Conservation (phyloP, 306 rosid genomes). For the Macrotyloma uniflorum region DNA sequence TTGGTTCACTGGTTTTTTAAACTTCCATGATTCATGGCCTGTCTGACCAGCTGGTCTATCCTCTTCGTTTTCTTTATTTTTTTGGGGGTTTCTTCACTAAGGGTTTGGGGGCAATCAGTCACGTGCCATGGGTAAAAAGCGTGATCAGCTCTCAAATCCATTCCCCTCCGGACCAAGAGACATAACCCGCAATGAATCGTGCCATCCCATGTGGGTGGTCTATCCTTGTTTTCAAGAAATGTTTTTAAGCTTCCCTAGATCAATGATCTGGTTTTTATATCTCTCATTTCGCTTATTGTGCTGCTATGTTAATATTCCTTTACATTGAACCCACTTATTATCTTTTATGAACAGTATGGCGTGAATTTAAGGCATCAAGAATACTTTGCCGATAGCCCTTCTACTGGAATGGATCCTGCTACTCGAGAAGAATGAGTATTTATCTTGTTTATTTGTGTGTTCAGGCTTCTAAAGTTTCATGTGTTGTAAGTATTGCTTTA, state of each 20-base stretch:
- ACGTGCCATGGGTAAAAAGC: conserved; percentile 8
- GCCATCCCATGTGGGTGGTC: not conserved
- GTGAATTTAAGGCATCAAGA: conserved; percentile 96
- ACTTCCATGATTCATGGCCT: not conserved
- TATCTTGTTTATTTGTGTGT: conserved; percentile 9
- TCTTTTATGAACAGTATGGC: conserved; percentile 51
- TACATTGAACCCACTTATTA: conserved; percentile 5
- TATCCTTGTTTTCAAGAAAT: not conserved
- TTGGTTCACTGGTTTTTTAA: not conserved
- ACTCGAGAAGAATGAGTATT: conserved; percentile 79
- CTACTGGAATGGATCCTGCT: conserved; percentile 82
- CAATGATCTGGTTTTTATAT: conserved; percentile 1
- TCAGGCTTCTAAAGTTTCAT: conserved; percentile 28
- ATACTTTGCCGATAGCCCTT: conserved; percentile 94
- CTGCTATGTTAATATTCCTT: not conserved
- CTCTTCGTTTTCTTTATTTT: not conserved
- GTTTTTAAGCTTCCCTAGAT: conserved; percentile 6
- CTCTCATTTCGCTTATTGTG: conserved; percentile 15
- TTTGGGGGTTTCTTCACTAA: not conserved
- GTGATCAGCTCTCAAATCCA: not conserved
- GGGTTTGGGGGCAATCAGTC: not conserved
- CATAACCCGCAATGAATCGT: not conserved
- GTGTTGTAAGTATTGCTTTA: not conserved
- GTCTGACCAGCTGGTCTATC: not conserved
- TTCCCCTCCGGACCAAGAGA: not conserved